Evolutionary conservation across 306 rosid genomes (phyloP).

Genomic region (Trifolium fragiferum): DNA sequence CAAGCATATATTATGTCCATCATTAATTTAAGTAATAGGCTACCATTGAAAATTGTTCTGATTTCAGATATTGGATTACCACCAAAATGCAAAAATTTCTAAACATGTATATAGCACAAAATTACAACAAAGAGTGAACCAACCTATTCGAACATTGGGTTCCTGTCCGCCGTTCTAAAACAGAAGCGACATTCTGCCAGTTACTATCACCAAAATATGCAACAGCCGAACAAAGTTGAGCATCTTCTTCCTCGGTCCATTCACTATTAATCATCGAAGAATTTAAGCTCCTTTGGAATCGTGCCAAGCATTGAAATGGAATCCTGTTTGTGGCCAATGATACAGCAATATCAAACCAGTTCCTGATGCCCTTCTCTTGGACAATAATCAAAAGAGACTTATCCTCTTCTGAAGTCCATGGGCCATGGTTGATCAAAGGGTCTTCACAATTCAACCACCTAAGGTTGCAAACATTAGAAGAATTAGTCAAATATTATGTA

Average conservation of each 20-base stretch:
- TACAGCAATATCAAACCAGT: conserved; percentile 78
- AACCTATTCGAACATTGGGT: conserved; percentile 98
- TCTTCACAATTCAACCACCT: conserved; percentile 98
- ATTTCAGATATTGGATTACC: conserved; percentile 1
- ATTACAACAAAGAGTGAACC: conserved; percentile 40
- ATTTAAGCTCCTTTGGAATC: conserved; percentile 91
- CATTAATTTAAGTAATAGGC: background rate
- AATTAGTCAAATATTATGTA: conserved; percentile 29
- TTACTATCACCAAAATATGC: conserved; percentile 62
- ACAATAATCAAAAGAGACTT: conserved; percentile 64
- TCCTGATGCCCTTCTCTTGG: conserved; percentile 66
- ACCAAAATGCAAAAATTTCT: conserved; percentile 4
- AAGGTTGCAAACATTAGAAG: conserved; percentile 37
- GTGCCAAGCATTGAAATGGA: conserved; percentile 90
- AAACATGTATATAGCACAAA: conserved; percentile 4
- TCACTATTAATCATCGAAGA: conserved; percentile 79
- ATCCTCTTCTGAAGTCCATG: conserved; percentile 80
- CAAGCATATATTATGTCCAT: background rate
- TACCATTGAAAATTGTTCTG: background rate
- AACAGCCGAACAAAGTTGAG: conserved; percentile 73
- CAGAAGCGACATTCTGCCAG: conserved; percentile 90
- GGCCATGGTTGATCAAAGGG: conserved; percentile 73
- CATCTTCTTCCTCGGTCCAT: conserved; percentile 95
- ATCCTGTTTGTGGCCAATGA: conserved; percentile 79
- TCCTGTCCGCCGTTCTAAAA: conserved; percentile 82